Evolutionary conservation across 768 basidiomycete genomes (phyloP), one percentile per base, ranked within the genome.

Genomic region (Coprinellus aureogranulatus): DNA sequence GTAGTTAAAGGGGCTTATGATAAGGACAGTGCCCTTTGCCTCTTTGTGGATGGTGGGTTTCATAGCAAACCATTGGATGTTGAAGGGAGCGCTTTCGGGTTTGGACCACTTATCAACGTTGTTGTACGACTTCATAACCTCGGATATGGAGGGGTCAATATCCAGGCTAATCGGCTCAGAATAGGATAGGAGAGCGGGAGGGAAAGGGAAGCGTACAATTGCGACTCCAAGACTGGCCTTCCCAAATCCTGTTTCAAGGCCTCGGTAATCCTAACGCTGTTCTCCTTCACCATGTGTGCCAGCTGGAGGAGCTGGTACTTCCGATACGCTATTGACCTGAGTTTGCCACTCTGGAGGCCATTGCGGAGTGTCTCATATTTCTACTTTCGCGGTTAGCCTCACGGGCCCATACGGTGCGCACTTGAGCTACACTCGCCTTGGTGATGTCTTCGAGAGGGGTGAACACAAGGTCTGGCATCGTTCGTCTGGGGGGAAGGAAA

Each of bases 1-100:
- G 65, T 87, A 90, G 68, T 90, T 91, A 79, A 89, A 90, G 0
- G 89, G 87, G 30, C 75, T 76, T 55, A 92, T 86, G 62, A 89
- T 81, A 48, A 90, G 72, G 0, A 87, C 80, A 25, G 85, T 79
- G 2, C 90, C 90, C 67, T 93, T 94, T 45, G 92, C 78, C 61
- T 90, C 89, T 63, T 90, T 89, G 54, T 82, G 77, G 1, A 90
- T 77, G 14, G 78, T 75, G 1, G 90, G 90, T 9, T 78, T 74
- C 78, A 90, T 82, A 0, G 83, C 72, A 6, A 72, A 75, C 64
- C 77, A 89, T 62, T 78, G 84, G 51, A 88, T 16, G 27, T 70
- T 77, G 63, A 88, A 88, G 0, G 79, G 64, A 2, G 84, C 78
- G 28, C 71, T 79, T 55, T 86, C 81, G 0, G 88, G 77, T 64